Percentiles rank a stretch among this genome's conserved stretches.
Evolutionary conservation across 2,329 filamentous ascomycete genomes (phyloP).

Genomic region (Torrubiellomyces zombiae): DNA sequence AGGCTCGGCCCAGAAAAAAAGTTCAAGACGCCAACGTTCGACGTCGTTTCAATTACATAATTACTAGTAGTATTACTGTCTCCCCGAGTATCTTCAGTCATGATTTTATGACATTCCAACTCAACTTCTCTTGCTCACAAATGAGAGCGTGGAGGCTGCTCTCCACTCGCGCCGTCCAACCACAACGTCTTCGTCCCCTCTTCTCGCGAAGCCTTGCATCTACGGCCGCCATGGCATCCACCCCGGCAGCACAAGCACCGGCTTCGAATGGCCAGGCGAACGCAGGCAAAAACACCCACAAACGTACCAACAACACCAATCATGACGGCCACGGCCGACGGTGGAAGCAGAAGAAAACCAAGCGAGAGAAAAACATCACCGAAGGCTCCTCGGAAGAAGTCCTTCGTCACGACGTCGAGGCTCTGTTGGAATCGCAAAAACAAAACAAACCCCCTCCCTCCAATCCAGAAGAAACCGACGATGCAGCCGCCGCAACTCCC

Average conservation of each 20-base stretch:
- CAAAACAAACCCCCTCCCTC: neutral
- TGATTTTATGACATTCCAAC: too few species aligned
- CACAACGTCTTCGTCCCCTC: conserved; percentile 1
- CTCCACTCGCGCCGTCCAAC: conserved; percentile 1
- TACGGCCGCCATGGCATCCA: conserved; percentile 1
- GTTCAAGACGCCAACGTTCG: too few species aligned
- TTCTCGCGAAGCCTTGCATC: conserved; percentile 2
- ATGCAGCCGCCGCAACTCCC: conserved; percentile 12
- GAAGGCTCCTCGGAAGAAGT: conserved; percentile 52
- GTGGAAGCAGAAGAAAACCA: conserved; percentile 32
- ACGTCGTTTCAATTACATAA: too few species aligned
- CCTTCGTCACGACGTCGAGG: conserved; percentile 44
- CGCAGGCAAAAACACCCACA: conserved; percentile 2
- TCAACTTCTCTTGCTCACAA: too few species aligned
- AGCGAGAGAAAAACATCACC: conserved; percentile 41
- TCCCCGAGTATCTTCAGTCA: too few species aligned
- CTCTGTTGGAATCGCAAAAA: conserved; percentile 29
- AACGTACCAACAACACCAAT: conserved; percentile 2
- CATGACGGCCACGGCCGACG: conserved; percentile 6
- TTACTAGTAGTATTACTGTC: too few species aligned
- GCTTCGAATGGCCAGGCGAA: conserved; percentile 1
- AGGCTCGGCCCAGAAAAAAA: too few species aligned
- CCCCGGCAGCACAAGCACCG: neutral
- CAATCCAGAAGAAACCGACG: conserved; percentile 9
- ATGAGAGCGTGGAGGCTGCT: conserved; percentile 5